Evolutionary conservation across 352 stramenopile genomes (phyloP).

Genomic region (Pythium myriotylum): DNA sequence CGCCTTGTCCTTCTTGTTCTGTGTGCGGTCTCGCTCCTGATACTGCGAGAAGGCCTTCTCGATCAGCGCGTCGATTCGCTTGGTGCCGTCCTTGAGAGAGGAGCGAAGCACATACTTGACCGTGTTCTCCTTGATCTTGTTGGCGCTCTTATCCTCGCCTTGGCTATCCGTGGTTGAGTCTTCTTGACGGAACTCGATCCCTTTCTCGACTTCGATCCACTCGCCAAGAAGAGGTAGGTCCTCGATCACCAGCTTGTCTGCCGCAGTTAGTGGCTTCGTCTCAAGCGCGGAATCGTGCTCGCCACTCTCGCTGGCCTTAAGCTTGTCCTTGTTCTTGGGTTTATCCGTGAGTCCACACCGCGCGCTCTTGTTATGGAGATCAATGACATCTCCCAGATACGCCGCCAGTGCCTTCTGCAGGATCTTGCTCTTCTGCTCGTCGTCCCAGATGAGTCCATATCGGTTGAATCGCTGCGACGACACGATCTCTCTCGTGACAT

Average conservation of each 20-base stretch:
- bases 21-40: conserved; percentile 25
- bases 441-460: conserved; percentile 28
- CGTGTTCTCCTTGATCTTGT: conserved; percentile 25
- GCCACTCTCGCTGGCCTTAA: not conserved
- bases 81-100: conserved; percentile 25
- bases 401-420: conserved; percentile 37
- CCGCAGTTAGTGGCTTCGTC: conserved; percentile 18
- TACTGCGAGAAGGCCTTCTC: conserved; percentile 37
- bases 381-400: conserved; percentile 26
- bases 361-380: conserved; percentile 30
- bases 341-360: conserved; percentile 33
- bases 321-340: conserved; percentile 23
- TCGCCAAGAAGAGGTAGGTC: conserved; percentile 31
- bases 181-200: conserved; percentile 37
- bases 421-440: conserved; percentile 32
- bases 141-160: conserved; percentile 7
- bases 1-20: conserved; percentile 35
- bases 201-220: conserved; percentile 35
- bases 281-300: conserved; percentile 19
- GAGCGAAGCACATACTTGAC: conserved; percentile 27
- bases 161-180: conserved; percentile 4
- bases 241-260: conserved; percentile 42
- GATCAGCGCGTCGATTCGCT: conserved; percentile 42
- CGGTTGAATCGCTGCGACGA: conserved; percentile 28
- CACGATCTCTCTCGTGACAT: conserved; percentile 26